phyloP scores from a whole-genome alignment of 1,284 basidiomycete genomes.

The Sutorius eximius region DNA sequence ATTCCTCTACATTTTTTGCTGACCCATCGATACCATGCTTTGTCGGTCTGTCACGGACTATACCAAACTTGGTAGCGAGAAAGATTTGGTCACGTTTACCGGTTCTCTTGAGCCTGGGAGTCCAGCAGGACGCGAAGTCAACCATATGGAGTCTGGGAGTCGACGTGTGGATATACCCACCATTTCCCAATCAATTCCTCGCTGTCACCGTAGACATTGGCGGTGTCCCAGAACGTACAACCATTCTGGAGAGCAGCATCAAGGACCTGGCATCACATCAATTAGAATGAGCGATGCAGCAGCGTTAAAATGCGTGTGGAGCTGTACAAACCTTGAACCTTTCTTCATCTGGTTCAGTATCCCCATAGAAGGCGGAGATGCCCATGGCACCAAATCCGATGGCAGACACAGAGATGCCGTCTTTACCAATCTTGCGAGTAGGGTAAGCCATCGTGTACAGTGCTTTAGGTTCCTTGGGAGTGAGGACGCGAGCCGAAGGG shows the following conservation, averaged over 20 bases:
- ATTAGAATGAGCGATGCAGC: not conserved
- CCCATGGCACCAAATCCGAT: not conserved
- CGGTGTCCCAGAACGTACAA: constrained; percentile 43
- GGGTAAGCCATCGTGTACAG: not conserved
- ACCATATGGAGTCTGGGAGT: not conserved
- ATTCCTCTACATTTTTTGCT: constrained; percentile 24
- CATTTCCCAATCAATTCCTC: constrained; percentile 45
- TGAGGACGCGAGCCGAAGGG: not conserved
- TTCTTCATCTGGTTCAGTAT: not conserved
- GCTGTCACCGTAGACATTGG: constrained; percentile 38
- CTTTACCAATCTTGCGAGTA: not conserved
- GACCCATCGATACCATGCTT: constrained; percentile 24
- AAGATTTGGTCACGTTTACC: constrained; percentile 45
- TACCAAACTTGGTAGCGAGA: constrained; percentile 48
- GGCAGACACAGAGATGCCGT: not conserved
- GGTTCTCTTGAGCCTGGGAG: constrained; percentile 36
- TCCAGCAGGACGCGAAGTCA: too few species aligned
- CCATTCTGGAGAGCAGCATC: constrained; percentile 34
- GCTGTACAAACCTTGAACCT: not conserved
- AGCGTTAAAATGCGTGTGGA: not conserved
- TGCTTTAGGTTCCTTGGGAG: not conserved
- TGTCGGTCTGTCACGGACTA: constrained; percentile 9
- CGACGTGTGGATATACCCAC: constrained; percentile 18
- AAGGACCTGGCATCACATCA: constrained; percentile 19
- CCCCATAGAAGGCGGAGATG: not conserved